Conservation (phyloP, 768 basidiomycete species). For the Strobilomyces confusus region DNA sequence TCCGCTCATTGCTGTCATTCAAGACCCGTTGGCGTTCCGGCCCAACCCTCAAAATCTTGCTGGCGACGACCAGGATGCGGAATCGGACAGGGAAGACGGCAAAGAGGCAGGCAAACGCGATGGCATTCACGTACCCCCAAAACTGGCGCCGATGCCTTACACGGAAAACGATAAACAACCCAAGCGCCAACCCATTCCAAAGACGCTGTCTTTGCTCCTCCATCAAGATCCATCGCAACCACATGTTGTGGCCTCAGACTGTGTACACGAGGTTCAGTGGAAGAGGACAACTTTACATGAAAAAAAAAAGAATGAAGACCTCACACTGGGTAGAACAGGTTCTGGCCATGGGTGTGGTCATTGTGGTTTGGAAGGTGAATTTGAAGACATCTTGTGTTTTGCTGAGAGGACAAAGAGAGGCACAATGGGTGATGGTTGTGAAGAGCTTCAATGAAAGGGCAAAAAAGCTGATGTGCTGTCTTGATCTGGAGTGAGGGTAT, state of each 20-base stretch:
- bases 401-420: conserved; percentile 44
- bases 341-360: conserved; percentile 53
- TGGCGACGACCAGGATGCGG: conserved; percentile 36
- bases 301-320: conserved; percentile 89
- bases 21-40: conserved; percentile 89
- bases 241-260: conserved; percentile 55
- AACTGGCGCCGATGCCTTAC: conserved; percentile 87
- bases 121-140: conserved; percentile 79
- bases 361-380: conserved; percentile 80
- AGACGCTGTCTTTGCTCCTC: conserved; percentile 53
- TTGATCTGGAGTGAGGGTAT: conserved; percentile 45
- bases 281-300: conserved; percentile 71
- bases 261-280: conserved; percentile 80
- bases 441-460: conserved; percentile 66
- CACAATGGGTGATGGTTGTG: conserved; percentile 69
- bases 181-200: conserved; percentile 56
- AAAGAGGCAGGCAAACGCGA: conserved; percentile 30
- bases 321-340: conserved; percentile 76
- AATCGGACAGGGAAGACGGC: conserved; percentile 27
- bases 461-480: conserved; percentile 60
- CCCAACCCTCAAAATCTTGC: conserved; percentile 82
- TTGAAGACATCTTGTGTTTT: conserved; percentile 70
- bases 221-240: conserved; percentile 57
- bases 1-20: neutral
- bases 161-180: conserved; percentile 48